phyloP scores from a whole-genome alignment of 495 filamentous ascomycete genomes.

The Penicillium macrosclerotiorum region DNA sequence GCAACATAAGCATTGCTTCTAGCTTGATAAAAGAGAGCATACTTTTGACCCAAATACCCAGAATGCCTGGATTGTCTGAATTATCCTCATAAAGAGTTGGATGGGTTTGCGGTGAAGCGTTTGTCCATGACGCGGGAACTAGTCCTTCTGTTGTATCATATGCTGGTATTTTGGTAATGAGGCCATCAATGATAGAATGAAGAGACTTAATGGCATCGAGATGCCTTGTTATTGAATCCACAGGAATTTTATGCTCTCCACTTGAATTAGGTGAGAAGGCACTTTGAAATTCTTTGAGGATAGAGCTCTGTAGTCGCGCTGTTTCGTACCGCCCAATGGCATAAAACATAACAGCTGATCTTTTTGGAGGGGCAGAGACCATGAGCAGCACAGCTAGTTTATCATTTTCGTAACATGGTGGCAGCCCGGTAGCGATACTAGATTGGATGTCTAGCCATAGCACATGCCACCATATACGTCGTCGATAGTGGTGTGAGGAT shows the following conservation, averaged over 20 bases:
- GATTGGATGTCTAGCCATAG: slow-evolving; percentile 25
- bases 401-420: slow-evolving; percentile 8
- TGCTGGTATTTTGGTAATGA: slow-evolving; percentile 3
- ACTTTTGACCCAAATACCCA: not conserved
- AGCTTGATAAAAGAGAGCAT: slow-evolving; percentile 1
- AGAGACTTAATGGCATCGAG: not conserved
- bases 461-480: slow-evolving; percentile 24
- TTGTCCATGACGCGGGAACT: not conserved
- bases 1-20: slow-evolving; percentile 1
- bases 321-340: slow-evolving; percentile 8
- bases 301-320: slow-evolving; percentile 1
- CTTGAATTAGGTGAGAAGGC: not conserved
- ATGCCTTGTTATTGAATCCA: not conserved
- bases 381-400: slow-evolving; percentile 1
- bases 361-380: not conserved
- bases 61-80: not conserved
- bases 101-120: not conserved
- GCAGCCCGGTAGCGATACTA: slow-evolving; percentile 19
- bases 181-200: not conserved
- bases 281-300: not conserved
- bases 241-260: not conserved
- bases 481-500: slow-evolving; percentile 1
- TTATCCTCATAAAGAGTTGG: slow-evolving; percentile 2
- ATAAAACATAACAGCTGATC: slow-evolving; percentile 1
- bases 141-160: not conserved